Evolutionary conservation across 83 land plant genomes (phyloP).

Genomic region (Picea abies): DNA sequence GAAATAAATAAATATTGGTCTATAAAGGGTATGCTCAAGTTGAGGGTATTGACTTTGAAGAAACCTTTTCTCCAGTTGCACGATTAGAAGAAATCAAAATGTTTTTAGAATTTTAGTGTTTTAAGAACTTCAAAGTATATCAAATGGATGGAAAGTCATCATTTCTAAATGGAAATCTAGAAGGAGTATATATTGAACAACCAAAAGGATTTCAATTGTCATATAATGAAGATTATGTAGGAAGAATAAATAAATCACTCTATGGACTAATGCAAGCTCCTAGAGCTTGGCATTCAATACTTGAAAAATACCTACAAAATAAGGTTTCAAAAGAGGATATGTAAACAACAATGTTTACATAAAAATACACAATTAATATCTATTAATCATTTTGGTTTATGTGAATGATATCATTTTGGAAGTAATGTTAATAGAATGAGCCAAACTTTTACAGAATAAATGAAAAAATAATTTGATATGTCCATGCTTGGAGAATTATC

Average conservation of each 20-base stretch:
- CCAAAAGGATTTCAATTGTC: not conserved
- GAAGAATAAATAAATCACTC: not conserved
- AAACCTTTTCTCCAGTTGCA: not conserved
- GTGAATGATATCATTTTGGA: too few species aligned
- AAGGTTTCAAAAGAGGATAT: not conserved
- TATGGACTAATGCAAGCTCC: not conserved
- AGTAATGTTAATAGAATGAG: too few species aligned
- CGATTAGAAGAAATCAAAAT: not conserved
- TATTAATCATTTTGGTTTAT: too few species aligned
- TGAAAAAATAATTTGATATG: too few species aligned
- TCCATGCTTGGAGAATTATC: too few species aligned
- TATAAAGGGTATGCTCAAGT: not conserved
- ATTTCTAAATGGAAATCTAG: not conserved
- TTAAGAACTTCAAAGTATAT: not conserved
- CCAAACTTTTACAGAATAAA: too few species aligned
- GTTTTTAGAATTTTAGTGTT: not conserved
- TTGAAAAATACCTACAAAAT: not conserved
- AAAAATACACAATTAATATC: too few species aligned
- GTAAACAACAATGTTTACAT: not conserved
- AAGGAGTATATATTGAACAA: not conserved
- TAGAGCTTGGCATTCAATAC: not conserved
- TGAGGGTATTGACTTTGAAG: not conserved
- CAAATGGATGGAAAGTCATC: not conserved
- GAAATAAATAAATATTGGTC: not conserved
- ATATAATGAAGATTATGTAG: not conserved